A percentile compares a stretch with the other conserved stretches of the same genome.
phyloP scores from a whole-genome alignment of 208 protist genomes.

The Wallacemonas sp. region DNA sequence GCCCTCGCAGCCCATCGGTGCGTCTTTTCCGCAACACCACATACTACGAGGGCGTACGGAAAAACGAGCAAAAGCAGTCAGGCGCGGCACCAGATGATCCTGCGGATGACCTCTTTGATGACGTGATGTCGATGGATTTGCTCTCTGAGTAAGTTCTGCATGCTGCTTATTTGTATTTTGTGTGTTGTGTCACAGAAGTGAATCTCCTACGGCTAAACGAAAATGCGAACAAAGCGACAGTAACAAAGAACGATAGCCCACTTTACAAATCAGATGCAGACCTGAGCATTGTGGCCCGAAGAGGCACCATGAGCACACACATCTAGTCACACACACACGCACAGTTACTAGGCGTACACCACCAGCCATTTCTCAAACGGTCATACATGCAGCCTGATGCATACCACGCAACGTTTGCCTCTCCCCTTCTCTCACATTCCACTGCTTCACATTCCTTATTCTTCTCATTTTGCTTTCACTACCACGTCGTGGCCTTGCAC shows the following conservation, averaged over 20 bases:
- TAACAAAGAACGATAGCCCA: background rate
- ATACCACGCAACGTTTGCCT: background rate
- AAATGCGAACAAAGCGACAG: constrained; percentile 11
- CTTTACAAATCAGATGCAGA: background rate
- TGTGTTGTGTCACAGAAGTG: background rate
- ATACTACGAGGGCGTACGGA: constrained; percentile 43
- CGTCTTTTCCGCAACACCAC: constrained; percentile 48
- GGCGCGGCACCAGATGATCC: background rate
- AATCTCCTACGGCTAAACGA: constrained; percentile 1
- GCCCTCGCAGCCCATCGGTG: constrained; percentile 14
- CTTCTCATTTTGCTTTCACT: background rate
- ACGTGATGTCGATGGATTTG: constrained; percentile 17
- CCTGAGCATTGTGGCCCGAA: no score
- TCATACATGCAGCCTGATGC: no score
- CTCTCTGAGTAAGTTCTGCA: constrained; percentile 1
- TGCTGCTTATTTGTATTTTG: background rate
- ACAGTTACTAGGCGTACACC: no score
- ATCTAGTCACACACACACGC: no score
- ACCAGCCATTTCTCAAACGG: no score
- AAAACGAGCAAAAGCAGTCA: constrained; percentile 1
- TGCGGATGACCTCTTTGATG: constrained; percentile 3
- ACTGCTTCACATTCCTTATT: background rate
- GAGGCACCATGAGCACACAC: no score
- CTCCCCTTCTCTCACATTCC: constrained; percentile 1
- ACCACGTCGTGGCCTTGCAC: no score